These are phyloP conservation scores for Dryas alaskensis DNA, from an alignment of 306 rosid genomes.

Conservation along the genomic window DNA sequence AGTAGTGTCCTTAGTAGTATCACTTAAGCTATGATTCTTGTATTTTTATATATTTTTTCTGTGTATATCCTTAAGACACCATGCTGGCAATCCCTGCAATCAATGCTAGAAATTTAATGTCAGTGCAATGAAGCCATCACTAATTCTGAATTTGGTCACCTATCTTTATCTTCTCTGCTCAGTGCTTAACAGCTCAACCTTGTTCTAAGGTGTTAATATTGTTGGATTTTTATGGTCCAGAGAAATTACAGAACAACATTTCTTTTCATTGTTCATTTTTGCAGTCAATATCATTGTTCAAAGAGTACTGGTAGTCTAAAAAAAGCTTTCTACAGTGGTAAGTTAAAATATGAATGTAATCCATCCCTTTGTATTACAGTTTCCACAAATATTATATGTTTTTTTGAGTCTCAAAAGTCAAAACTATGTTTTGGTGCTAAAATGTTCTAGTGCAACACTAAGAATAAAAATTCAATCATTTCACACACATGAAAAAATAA, in stretches of 20 bases:
- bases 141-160: constrained; percentile 10
- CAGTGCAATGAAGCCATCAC: constrained; percentile 16
- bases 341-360: too few species aligned
- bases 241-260: background rate
- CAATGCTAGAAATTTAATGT: constrained; percentile 20
- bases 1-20: background rate
- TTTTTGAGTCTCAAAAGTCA: background rate
- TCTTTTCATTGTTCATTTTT: background rate
- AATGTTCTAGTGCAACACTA: constrained; percentile 2
- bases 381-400: background rate
- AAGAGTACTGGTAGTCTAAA: background rate
- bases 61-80: constrained; percentile 21
- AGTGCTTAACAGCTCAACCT: constrained; percentile 5
- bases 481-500: background rate
- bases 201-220: background rate
- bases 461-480: background rate
- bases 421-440: background rate
- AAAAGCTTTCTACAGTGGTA: too few species aligned
- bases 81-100: constrained; percentile 15
- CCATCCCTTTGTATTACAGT: background rate
- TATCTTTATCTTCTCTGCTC: constrained; percentile 11
- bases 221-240: background rate
- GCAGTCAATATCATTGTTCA: background rate
- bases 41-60: constrained; percentile 4
- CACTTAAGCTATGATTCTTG: constrained; percentile 3